Evolutionary conservation across 1,139 yeast genomes (phyloP).

Genomic region (Scheffersomyces parashehatae): DNA sequence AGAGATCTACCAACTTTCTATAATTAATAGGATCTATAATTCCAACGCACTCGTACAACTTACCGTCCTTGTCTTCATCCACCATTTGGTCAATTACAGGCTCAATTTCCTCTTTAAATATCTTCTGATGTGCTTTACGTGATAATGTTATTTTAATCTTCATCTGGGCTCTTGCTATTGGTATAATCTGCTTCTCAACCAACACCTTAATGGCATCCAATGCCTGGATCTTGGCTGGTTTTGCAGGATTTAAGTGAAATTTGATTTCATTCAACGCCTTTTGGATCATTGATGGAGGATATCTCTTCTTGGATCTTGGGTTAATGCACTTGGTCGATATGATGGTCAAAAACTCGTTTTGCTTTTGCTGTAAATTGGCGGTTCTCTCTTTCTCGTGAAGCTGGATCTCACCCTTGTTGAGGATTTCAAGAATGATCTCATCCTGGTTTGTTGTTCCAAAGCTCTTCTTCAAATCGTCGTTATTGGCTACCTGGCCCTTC

Average conservation of each 20-base stretch:
- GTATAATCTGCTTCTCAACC: constrained; percentile 77
- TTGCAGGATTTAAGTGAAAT: constrained; percentile 76
- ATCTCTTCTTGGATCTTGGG: constrained; percentile 85
- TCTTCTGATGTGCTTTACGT: constrained; percentile 50
- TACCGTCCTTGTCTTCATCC: constrained; percentile 48
- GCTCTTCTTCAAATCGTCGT: constrained; percentile 72
- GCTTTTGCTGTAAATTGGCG: constrained; percentile 71
- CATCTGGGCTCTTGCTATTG: constrained; percentile 95
- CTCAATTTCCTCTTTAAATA: constrained; percentile 48
- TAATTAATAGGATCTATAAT: constrained; percentile 89
- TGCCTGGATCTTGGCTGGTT: constrained; percentile 85
- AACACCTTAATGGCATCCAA: constrained; percentile 84
- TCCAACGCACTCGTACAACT: constrained; percentile 62
- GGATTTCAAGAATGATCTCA: constrained; percentile 72
- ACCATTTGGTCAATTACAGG: constrained; percentile 56
- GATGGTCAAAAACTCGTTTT: constrained; percentile 79
- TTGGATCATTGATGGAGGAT: constrained; percentile 92
- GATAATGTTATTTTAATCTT: constrained; percentile 62
- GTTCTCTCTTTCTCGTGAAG: constrained; percentile 91
- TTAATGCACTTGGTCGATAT: constrained; percentile 90
- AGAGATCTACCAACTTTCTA: constrained; percentile 63
- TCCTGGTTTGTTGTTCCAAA: constrained; percentile 80
- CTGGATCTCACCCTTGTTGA: constrained; percentile 91
- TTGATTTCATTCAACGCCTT: constrained; percentile 81
- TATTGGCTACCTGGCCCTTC: constrained; percentile 90